Evolutionary conservation across 2,329 filamentous ascomycete genomes (phyloP).

Genomic region (Fusarium poae): DNA sequence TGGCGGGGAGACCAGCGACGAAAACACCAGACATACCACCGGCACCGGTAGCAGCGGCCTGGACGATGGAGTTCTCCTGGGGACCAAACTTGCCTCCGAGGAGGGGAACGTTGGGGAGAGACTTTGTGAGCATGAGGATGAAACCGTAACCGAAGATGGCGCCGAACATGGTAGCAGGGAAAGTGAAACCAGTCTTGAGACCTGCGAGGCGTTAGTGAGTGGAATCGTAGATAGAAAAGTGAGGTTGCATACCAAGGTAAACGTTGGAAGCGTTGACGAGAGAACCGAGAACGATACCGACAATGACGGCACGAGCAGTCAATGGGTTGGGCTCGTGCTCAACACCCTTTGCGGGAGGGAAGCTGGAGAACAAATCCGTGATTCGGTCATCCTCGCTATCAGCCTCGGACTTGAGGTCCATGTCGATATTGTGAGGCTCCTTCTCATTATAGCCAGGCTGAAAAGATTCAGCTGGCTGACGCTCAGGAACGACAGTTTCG

Average conservation of each 20-base stretch:
- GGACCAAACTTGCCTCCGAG: conserved; percentile 69
- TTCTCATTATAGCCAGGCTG: conserved; percentile 46
- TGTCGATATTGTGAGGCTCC: conserved; percentile 38
- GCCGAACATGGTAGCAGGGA: conserved; percentile 62
- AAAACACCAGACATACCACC: conserved; percentile 70
- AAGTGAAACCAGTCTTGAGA: conserved; percentile 66
- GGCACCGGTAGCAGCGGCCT: conserved; percentile 70
- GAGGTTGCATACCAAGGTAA: conserved; percentile 63
- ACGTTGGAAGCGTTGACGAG: conserved; percentile 73
- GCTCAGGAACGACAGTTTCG: conserved; percentile 37
- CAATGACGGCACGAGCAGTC: conserved; percentile 67
- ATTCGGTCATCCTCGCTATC: conserved; percentile 49
- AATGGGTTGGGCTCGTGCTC: conserved; percentile 63
- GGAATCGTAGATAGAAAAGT: background rate
- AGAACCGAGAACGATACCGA: conserved; percentile 68
- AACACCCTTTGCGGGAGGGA: conserved; percentile 58
- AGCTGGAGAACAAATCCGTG: conserved; percentile 57
- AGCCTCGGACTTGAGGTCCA: conserved; percentile 48
- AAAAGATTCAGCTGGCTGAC: conserved; percentile 31
- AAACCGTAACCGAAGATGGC: conserved; percentile 72
- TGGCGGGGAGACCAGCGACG: conserved; percentile 69
- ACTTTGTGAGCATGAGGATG: conserved; percentile 65
- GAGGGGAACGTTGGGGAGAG: conserved; percentile 63
- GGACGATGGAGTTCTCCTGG: conserved; percentile 72
- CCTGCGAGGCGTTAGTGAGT: conserved; percentile 47